These are phyloP conservation scores for Hypseocharis bilobata DNA, from an alignment of 441 rosid species.

Conservation along the genomic window DNA sequence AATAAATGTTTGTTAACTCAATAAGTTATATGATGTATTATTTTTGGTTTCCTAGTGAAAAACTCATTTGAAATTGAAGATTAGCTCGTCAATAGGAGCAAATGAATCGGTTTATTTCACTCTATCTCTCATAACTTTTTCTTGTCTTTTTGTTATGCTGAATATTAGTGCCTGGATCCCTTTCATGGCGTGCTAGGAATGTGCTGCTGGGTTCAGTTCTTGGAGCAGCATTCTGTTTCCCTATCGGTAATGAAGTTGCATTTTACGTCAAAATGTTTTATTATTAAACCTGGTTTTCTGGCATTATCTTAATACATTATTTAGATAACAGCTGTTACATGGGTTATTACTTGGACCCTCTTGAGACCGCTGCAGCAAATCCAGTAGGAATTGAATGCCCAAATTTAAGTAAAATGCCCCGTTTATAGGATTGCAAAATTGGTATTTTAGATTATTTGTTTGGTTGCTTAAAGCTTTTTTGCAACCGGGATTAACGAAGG, in stretches of 20 bases:
- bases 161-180: constrained; percentile 76
- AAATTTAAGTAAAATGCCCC: neutral
- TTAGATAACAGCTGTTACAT: neutral
- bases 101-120: neutral
- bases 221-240: constrained; percentile 79
- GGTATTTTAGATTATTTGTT: neutral
- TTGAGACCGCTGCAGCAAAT: neutral
- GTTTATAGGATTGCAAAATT: neutral
- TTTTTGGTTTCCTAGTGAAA: neutral
- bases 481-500: neutral
- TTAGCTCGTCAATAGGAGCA: neutral
- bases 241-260: constrained; percentile 50
- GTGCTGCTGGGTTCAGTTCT: constrained; percentile 69
- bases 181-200: constrained; percentile 76
- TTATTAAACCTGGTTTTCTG: neutral
- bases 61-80: neutral
- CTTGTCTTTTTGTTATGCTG: constrained; percentile 7
- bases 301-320: neutral
- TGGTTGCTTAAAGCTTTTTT: neutral
- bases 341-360: neutral
- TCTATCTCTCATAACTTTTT: neutral
- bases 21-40: neutral
- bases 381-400: neutral
- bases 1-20: neutral
- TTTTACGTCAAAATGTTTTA: neutral